phyloP scores from a whole-genome alignment of 495 filamentous ascomycete genomes.

The Hyaloscypha bicolor region DNA sequence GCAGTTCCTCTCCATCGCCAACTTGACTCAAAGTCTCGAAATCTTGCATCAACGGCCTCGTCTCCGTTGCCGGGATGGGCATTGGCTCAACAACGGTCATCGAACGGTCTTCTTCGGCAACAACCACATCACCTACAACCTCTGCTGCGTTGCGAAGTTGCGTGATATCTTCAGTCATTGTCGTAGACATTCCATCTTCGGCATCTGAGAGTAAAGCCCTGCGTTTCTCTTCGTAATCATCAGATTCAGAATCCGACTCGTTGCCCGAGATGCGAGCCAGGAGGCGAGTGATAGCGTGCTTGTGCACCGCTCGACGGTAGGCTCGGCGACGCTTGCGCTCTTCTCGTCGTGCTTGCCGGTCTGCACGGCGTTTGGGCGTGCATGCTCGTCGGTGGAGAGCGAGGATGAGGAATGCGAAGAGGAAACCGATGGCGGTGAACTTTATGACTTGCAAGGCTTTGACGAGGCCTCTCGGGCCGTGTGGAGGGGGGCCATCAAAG shows the following conservation, averaged over 20 bases:
- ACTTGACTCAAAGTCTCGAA: constrained; percentile 25
- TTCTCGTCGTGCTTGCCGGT: constrained; percentile 37
- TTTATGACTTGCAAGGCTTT: constrained; percentile 20
- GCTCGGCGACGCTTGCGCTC: constrained; percentile 43
- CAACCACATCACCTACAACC: constrained; percentile 48
- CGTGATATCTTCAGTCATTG: constrained; percentile 45
- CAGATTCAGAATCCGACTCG: constrained; percentile 7
- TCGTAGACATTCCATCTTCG: constrained; percentile 41
- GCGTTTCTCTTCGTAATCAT: constrained; percentile 30
- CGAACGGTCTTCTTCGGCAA: constrained; percentile 42
- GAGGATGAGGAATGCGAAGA: constrained; percentile 39
- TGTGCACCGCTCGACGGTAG: constrained; percentile 43
- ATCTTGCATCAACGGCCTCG: constrained; percentile 1
- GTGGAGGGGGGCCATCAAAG: constrained; percentile 12
- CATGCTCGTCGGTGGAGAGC: constrained; percentile 36
- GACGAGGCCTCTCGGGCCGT: constrained; percentile 11
- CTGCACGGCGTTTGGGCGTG: constrained; percentile 28
- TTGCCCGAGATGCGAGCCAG: constrained; percentile 21
- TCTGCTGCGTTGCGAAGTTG: constrained; percentile 49
- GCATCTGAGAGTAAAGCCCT: constrained; percentile 29
- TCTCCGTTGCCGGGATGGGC: not conserved
- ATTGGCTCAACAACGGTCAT: not conserved
- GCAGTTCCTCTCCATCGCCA: constrained; percentile 38
- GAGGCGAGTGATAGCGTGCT: constrained; percentile 32
- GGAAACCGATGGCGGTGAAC: constrained; percentile 30